These are phyloP conservation scores for Candida ovalis DNA, from an alignment of 805 yeast species.

Conservation along the genomic window DNA sequence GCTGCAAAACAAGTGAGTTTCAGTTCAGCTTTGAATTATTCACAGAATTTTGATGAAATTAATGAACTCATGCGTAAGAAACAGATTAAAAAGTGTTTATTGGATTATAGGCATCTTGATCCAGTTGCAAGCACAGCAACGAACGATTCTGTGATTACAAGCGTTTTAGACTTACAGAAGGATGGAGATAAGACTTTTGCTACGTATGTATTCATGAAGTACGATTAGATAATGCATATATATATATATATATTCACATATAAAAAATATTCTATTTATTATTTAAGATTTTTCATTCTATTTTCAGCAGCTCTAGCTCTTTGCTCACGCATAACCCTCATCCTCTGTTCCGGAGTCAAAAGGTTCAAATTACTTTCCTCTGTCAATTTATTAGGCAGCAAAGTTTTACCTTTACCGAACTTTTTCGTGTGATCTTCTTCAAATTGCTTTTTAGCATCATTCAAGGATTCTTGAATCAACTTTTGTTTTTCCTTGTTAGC, in stretches of 20 bases:
- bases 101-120: slow-evolving; percentile 60
- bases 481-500: slow-evolving; percentile 37
- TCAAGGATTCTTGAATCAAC: slow-evolving; percentile 42
- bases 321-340: slow-evolving; percentile 85
- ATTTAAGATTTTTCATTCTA: slow-evolving; percentile 43
- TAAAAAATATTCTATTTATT: neutral
- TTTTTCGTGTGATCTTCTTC: slow-evolving; percentile 26
- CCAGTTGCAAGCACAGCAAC: slow-evolving; percentile 31
- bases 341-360: slow-evolving; percentile 68
- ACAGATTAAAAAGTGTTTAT: slow-evolving; percentile 54
- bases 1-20: slow-evolving; percentile 34
- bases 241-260: neutral
- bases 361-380: slow-evolving; percentile 50
- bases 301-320: slow-evolving; percentile 97
- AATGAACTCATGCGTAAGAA: slow-evolving; percentile 33
- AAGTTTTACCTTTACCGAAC: slow-evolving; percentile 36
- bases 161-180: slow-evolving; percentile 22
- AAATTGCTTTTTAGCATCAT: slow-evolving; percentile 36
- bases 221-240: slow-evolving; percentile 2
- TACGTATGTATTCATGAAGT: slow-evolving; percentile 39
- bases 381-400: slow-evolving; percentile 15
- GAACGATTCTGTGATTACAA: slow-evolving; percentile 25
- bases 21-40: slow-evolving; percentile 53
- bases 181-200: slow-evolving; percentile 25
- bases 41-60: slow-evolving; percentile 21